Percentiles rank a stretch among this genome's conserved stretches.
phyloP scores from a whole-genome alignment of 2,329 filamentous ascomycete species.

The Aspergillus pseudoterreus region DNA sequence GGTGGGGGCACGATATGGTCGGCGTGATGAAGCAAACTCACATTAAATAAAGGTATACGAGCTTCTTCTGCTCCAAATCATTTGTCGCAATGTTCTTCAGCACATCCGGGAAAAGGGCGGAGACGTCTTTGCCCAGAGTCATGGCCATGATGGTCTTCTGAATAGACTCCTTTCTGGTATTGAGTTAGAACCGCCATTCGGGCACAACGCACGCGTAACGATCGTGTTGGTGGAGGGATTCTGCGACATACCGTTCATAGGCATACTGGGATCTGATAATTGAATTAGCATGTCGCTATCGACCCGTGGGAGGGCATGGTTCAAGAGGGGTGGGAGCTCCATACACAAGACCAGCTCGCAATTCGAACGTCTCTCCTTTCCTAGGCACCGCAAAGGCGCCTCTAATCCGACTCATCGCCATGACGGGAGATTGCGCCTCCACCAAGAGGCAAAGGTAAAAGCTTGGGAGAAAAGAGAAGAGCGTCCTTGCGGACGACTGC shows the following conservation, averaged over 20 bases:
- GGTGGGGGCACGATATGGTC: neutral
- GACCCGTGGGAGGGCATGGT: neutral
- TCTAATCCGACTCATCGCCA: slow-evolving; percentile 95
- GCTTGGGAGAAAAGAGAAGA: slow-evolving; percentile 7
- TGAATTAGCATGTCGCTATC: slow-evolving; percentile 28
- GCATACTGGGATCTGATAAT: slow-evolving; percentile 83
- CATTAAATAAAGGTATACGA: slow-evolving; percentile 98
- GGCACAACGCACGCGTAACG: neutral
- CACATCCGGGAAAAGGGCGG: slow-evolving; percentile 92
- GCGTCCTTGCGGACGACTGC: slow-evolving; percentile 23
- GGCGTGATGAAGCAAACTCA: slow-evolving; percentile 42
- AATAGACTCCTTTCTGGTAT: slow-evolving; percentile 82
- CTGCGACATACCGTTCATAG: slow-evolving; percentile 70
- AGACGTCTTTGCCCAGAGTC: slow-evolving; percentile 98
- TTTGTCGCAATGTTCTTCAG: slow-evolving; percentile 96
- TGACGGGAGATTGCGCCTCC: slow-evolving; percentile 43
- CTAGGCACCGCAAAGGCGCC: slow-evolving; percentile 88
- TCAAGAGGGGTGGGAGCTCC: slow-evolving; percentile 18
- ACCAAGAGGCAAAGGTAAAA: slow-evolving; percentile 17
- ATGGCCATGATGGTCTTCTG: slow-evolving; percentile 99
- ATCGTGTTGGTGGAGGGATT: neutral
- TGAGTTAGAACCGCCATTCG: slow-evolving; percentile 24
- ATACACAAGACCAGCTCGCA: slow-evolving; percentile 83
- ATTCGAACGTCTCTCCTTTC: slow-evolving; percentile 97
- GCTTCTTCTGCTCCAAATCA: slow-evolving; percentile 98